phyloP scores from a whole-genome alignment of 768 basidiomycete species.

The Pleurotus tuoliensis region DNA sequence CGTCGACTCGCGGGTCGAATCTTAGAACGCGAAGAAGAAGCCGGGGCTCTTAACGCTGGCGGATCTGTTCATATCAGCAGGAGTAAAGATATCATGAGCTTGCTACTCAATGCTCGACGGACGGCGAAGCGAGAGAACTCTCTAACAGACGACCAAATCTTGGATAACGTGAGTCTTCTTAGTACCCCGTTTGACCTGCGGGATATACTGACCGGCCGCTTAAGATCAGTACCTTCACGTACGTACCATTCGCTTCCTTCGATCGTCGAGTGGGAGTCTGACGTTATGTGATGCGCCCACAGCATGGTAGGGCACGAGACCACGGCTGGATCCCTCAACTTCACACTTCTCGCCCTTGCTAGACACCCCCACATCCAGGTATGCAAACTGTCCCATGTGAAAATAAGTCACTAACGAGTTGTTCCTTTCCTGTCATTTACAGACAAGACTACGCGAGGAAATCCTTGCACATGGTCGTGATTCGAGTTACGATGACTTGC shows the following conservation, averaged over 20 bases:
- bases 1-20: slow-evolving; percentile 19
- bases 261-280: neutral
- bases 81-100: slow-evolving; percentile 21
- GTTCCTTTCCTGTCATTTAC: neutral
- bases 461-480: slow-evolving; percentile 25
- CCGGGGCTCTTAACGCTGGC: neutral
- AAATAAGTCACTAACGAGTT: neutral
- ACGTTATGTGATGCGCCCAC: neutral
- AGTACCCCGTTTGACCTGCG: too few relatives aligned
- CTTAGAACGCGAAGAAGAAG: slow-evolving; percentile 15
- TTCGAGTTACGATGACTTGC: slow-evolving; percentile 30
- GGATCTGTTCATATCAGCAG: neutral
- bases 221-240: slow-evolving; percentile 32
- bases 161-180: slow-evolving; percentile 20
- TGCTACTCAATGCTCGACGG: slow-evolving; percentile 16
- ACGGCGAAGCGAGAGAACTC: slow-evolving; percentile 8
- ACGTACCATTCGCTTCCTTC: slow-evolving; percentile 1
- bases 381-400: neutral
- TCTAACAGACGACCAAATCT: slow-evolving; percentile 18
- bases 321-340: slow-evolving; percentile 30
- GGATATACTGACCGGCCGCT: neutral
- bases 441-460: slow-evolving; percentile 36
- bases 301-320: slow-evolving; percentile 43
- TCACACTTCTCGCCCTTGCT: slow-evolving; percentile 36
- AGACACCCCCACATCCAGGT: slow-evolving; percentile 30